These are phyloP conservation scores for Spergularia bocconei DNA, from an alignment of 148 eudicot species.

Conservation along the genomic window DNA sequence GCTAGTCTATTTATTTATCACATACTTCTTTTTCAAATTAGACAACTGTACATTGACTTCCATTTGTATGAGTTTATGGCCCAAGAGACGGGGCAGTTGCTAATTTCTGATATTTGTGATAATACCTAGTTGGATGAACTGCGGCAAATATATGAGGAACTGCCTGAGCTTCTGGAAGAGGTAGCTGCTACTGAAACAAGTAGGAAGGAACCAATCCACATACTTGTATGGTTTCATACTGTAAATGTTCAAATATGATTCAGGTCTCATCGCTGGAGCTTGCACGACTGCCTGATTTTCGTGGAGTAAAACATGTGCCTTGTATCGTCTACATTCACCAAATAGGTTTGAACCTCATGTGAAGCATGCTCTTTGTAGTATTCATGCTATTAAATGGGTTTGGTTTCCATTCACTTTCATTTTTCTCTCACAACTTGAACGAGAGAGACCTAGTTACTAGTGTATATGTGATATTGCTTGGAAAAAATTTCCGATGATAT, in stretches of 20 bases:
- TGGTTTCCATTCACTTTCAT: background rate
- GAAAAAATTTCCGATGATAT: background rate
- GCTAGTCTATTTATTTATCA: background rate
- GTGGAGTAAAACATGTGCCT: constrained; percentile 50
- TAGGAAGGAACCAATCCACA: constrained; percentile 8
- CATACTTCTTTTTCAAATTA: background rate
- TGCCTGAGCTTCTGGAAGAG: constrained; percentile 95
- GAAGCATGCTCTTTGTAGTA: constrained; percentile 3
- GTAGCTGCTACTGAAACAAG: constrained; percentile 33
- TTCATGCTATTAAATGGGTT: background rate
- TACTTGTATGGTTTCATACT: constrained; percentile 3
- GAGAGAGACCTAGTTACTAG: constrained; percentile 3
- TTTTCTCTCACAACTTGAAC: constrained; percentile 5
- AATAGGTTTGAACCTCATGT: constrained; percentile 51
- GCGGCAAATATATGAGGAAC: constrained; percentile 91
- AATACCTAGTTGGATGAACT: constrained; percentile 79
- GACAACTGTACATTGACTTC: constrained; percentile 3
- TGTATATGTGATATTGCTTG: background rate
- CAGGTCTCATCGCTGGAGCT: constrained; percentile 89
- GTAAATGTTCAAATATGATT: constrained; percentile 21
- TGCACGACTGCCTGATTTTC: constrained; percentile 69
- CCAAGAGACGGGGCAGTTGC: background rate
- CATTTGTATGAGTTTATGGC: background rate
- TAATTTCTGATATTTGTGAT: constrained; percentile 20
- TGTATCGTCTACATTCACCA: constrained; percentile 75